Conservation (phyloP, 495 filamentous ascomycete genomes). For the Penicillium odoratum region DNA sequence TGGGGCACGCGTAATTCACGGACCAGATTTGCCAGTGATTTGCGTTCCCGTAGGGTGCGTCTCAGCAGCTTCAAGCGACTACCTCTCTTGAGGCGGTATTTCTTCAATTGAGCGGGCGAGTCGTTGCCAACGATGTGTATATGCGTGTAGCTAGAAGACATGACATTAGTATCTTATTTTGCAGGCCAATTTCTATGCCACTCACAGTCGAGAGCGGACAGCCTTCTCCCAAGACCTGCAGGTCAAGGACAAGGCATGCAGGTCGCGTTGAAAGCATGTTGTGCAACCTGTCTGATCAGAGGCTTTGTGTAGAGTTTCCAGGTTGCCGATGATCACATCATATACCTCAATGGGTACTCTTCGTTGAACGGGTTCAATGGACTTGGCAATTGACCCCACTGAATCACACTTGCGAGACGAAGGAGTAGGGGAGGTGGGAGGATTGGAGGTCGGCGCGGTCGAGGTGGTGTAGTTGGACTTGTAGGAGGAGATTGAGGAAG, state of each 20-base stretch:
- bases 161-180: conserved; percentile 14
- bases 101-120: conserved; percentile 60
- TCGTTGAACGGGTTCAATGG: conserved; percentile 45
- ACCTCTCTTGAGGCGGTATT: conserved; percentile 64
- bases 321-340: conserved; percentile 53
- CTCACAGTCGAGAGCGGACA: conserved; percentile 64
- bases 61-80: conserved; percentile 72
- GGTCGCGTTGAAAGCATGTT: conserved; percentile 77
- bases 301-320: conserved; percentile 50
- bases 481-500: conserved; percentile 45
- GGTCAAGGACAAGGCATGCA: conserved; percentile 65
- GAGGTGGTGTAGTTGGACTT: conserved; percentile 41
- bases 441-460: conserved; percentile 41
- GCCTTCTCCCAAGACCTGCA: conserved; percentile 67
- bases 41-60: conserved; percentile 70
- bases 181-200: conserved; percentile 9
- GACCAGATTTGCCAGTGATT: conserved; percentile 70
- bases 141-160: conserved; percentile 58
- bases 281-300: conserved; percentile 54
- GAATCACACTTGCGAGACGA: conserved; percentile 42
- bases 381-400: conserved; percentile 34
- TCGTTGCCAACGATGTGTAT: conserved; percentile 71
- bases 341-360: conserved; percentile 57
- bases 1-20: conserved; percentile 73
- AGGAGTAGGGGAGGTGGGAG: conserved; percentile 37